Evolutionary conservation across 352 stramenopile genomes (phyloP), one percentile per base, ranked within the genome.

Genomic region (Discostella stelligera): DNA sequence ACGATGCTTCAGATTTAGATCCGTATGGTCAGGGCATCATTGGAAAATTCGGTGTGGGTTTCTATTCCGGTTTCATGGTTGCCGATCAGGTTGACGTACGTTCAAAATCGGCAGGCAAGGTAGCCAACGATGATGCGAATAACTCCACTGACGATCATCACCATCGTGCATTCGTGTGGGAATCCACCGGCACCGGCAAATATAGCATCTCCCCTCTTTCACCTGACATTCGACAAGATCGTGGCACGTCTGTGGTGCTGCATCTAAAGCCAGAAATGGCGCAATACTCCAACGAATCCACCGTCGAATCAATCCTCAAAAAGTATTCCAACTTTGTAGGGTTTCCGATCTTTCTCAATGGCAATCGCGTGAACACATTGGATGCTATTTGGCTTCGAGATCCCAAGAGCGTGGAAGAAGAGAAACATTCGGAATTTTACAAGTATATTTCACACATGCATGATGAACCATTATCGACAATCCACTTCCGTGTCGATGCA

Each of bases 1-100:
- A 78, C 63, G 66, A 89, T 61, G 91, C 95, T 73, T 93, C 94
- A 3, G 66, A 66, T 49, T n/a, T 50, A 13, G 66, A 76, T 69
- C 68, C 68, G 21, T 54, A 67, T 39, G 71, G 71, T 10, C 88
- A 89, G 2, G 96, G 95, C 53, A 98, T 99, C 73, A 99, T 99
- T 74, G 98, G 98, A 44, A 98, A 99, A 84, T 99, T 99, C 73
- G 98, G 98, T 23, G 98, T 99, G 27, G 98, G 98, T 14, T 99
- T 99, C 79, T 99, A 99, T 89, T 98, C 96, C 4, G 96, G 96
- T 14, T 99, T 99, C 78, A 99, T 99, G 97, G 97, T 99, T 0
- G 95, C 95, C 21, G 94, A 98, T 71, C 94, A 97, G 65, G 96
- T 99, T 0, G 87, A 98, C 63, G 96, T 99, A 10, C 84, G 82